Percentiles rank a stretch among this genome's conserved stretches.
These are phyloP conservation scores for Aspergillus ochraceoroseus DNA, from an alignment of 2,329 filamentous ascomycete species.

Conservation along the genomic window DNA sequence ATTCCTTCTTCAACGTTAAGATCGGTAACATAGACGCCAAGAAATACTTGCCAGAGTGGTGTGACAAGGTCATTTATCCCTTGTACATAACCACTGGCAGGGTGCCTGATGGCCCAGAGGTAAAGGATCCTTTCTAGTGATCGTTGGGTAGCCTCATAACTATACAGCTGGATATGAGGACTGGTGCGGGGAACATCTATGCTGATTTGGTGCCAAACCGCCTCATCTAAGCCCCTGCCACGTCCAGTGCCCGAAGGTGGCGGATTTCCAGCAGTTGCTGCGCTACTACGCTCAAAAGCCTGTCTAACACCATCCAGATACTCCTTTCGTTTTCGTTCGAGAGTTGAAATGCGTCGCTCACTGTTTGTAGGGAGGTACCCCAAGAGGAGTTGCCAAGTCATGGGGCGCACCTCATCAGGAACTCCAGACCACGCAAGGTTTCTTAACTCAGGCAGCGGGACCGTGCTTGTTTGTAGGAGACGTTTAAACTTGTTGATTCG, in stretches of 20 bases:
- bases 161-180: slow-evolving; percentile 89
- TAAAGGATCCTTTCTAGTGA: slow-evolving; percentile 93
- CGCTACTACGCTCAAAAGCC: slow-evolving; percentile 55
- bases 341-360: slow-evolving; percentile 78
- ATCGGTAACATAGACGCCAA: slow-evolving; percentile 92
- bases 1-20: slow-evolving; percentile 87
- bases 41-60: slow-evolving; percentile 96
- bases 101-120: slow-evolving; percentile 95
- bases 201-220: slow-evolving; percentile 99
- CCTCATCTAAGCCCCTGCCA: slow-evolving; percentile 80
- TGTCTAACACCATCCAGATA: slow-evolving; percentile 85
- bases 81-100: slow-evolving; percentile 95
- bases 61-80: slow-evolving; percentile 98
- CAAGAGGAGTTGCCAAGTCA: slow-evolving; percentile 97
- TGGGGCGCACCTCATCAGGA: slow-evolving; percentile 89
- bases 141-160: slow-evolving; percentile 91
- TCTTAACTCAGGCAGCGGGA: slow-evolving; percentile 76
- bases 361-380: slow-evolving; percentile 97
- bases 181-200: slow-evolving; percentile 97
- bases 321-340: slow-evolving; percentile 93
- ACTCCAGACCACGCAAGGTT: slow-evolving; percentile 89
- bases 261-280: slow-evolving; percentile 41
- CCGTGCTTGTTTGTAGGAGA: slow-evolving; percentile 85
- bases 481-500: slow-evolving; percentile 99
- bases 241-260: slow-evolving; percentile 46